These are phyloP conservation scores for Miamiensis avidus DNA, from an alignment of 169 alveolate species.

Conservation along the genomic window DNA sequence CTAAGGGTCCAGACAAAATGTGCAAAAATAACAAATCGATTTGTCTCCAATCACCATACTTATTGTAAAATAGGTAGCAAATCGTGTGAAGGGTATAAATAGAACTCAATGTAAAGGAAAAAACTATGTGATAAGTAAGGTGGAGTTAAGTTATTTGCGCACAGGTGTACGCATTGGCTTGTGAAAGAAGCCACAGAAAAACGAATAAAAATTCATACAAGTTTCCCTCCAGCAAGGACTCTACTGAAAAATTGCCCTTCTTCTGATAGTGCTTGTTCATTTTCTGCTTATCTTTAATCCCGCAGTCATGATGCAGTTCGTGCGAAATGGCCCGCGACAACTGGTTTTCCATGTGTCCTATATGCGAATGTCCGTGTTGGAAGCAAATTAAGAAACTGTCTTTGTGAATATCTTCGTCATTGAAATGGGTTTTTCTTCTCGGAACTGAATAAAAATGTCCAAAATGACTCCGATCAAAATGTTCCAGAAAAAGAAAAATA, in stretches of 20 bases:
- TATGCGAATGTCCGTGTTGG: no score
- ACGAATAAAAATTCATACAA: neutral
- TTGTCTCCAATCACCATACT: neutral
- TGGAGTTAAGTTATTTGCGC: neutral
- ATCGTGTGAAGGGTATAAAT: slow-evolving; percentile 11
- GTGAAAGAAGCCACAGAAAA: neutral
- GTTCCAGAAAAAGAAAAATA: slow-evolving; percentile 22
- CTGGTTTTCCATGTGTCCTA: neutral
- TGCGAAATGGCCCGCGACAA: no score
- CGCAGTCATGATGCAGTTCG: no score
- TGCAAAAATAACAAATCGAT: slow-evolving; percentile 7
- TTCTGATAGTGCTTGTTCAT: neutral
- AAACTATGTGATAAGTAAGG: neutral
- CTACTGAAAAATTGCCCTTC: neutral
- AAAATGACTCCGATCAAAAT: slow-evolving; percentile 21
- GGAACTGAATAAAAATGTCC: slow-evolving; percentile 6
- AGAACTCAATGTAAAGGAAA: neutral
- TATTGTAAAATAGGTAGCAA: neutral
- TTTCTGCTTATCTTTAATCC: neutral
- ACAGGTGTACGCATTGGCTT: neutral
- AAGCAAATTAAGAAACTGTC: no score
- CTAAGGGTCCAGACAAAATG: slow-evolving; percentile 8
- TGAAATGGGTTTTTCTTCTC: neutral
- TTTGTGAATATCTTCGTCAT: no score
- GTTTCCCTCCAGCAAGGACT: neutral